These are phyloP conservation scores for Solanum chilense DNA, from an alignment of 257 asterid species.

Conservation along the genomic window DNA sequence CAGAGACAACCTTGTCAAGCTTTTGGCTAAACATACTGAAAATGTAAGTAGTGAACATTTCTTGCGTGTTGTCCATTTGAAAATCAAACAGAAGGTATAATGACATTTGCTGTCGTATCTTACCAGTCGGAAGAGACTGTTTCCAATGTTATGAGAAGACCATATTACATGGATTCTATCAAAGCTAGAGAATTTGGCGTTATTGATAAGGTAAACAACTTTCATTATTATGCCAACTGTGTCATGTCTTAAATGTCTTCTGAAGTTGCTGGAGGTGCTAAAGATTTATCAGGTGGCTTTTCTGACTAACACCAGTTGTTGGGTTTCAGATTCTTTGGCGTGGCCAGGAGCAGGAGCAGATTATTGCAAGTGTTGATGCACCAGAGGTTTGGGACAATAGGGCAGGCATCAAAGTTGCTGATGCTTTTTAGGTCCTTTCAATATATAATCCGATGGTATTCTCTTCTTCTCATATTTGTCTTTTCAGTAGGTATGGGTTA, in stretches of 20 bases:
- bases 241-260: background rate
- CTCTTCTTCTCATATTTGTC: background rate
- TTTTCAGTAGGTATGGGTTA: background rate
- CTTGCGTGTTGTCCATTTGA: background rate
- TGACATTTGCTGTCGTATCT: background rate
- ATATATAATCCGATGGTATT: conserved; percentile 20
- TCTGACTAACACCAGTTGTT: conserved; percentile 9
- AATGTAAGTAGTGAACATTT: conserved; percentile 45
- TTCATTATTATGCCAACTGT: background rate
- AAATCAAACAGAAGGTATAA: background rate
- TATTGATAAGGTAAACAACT: conserved; percentile 56
- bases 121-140: conserved; percentile 64
- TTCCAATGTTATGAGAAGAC: conserved; percentile 51
- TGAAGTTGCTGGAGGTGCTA: background rate
- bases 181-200: conserved; percentile 85
- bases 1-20: conserved; percentile 65
- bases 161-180: conserved; percentile 65
- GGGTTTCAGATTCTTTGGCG: conserved; percentile 69
- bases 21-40: conserved; percentile 80
- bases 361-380: conserved; percentile 56
- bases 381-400: conserved; percentile 75
- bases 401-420: conserved; percentile 52
- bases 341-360: conserved; percentile 70
- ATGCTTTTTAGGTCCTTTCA: conserved; percentile 36
- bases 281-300: background rate